Base-by-base conservation (phyloP, 2,329 filamentous ascomycete genomes). In the Hypoxylon sp. region DNA sequence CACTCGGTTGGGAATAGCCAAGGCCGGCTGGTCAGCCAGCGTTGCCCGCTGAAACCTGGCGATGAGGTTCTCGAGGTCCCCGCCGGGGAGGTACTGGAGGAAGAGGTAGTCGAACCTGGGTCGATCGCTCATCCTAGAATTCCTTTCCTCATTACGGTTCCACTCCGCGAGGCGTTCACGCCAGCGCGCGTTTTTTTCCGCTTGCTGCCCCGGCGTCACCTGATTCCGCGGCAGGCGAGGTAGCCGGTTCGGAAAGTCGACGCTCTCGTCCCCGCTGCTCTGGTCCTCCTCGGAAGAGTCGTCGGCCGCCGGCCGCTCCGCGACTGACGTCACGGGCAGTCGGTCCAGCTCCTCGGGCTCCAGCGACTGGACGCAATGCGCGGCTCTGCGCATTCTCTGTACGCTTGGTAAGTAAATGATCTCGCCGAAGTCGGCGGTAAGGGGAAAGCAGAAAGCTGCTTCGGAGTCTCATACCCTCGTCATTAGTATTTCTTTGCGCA, bases 251-350 rank as follows among this genome's bases (percentile, higher is more conserved):
- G 37, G n/a, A 7, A 5, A n/a, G n/a, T 18, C 3, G 1, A 50
- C 3, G 20, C 57, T 61, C 38, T 60, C 60, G 11, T 63, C 60
- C 3, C 60, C 60, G n/a, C 60, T 63, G 4, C 49, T 40, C 0
- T 27, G 18, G 3, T 20, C 13, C 4, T 46, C 37, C 1, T 35
- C 42, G 10, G 60, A 63, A 37, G 57, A 55, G 21, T 63, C 57
- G 2, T 41, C 6, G 2, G 0, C n/a, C 1, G 9, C 11, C 10
- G 46, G 37, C 5, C 2, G 4, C 1, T 5, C 18, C 15, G 9
- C n/a, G 20, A 23, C 4, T 2, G 4, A 3, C 29, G 13, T 15
- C 31, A 18, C 2, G 31, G 31, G 31, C 2, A 15, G 2, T 9
- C 2, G 6, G 3, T 27, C 29, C 18, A 62, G 13, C 2, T 11